Evolutionary conservation across 441 rosid species (phyloP).

Genomic region (Pelargonium fulgidum): DNA sequence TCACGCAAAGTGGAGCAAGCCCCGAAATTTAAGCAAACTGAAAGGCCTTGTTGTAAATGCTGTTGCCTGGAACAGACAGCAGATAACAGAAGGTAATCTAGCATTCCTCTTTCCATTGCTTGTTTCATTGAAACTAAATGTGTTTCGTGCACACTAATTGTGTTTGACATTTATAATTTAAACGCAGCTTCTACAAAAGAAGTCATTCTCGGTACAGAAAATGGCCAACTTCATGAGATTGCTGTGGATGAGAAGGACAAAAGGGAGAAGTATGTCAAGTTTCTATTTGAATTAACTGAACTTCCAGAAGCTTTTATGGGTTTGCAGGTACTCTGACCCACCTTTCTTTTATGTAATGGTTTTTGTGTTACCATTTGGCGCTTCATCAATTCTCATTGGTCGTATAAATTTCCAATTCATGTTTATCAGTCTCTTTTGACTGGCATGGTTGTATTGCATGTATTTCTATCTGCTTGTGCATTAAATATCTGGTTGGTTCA

Average conservation of each 20-base stretch:
- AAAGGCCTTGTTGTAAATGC: conserved; percentile 81
- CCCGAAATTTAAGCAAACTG: conserved; percentile 66
- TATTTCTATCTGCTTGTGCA: background rate
- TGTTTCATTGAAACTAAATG: background rate
- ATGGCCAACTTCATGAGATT: conserved; percentile 87
- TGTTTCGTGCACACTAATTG: conserved; percentile 21
- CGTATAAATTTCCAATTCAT: background rate
- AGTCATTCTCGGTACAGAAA: conserved; percentile 80
- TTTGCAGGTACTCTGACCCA: conserved; percentile 59
- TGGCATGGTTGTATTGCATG: conserved; percentile 1
- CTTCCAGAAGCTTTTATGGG: conserved; percentile 95
- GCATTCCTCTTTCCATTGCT: conserved; percentile 6
- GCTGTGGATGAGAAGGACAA: conserved; percentile 97
- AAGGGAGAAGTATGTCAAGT: conserved; percentile 83
- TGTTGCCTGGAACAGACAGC: conserved; percentile 96
- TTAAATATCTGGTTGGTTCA: background rate
- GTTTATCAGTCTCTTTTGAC: background rate
- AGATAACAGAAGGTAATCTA: conserved; percentile 75
- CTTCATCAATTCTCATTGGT: conserved; percentile 6
- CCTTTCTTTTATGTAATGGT: conserved; percentile 7
- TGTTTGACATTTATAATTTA: conserved; percentile 9
- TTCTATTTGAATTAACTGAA: conserved; percentile 70
- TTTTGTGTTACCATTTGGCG: conserved; percentile 14
- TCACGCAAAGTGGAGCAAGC: conserved; percentile 95
- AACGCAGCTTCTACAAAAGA: conserved; percentile 81